Evolutionary conservation across 1,284 basidiomycete species (phyloP).

Genomic region (Ceratobasidium sp.): DNA sequence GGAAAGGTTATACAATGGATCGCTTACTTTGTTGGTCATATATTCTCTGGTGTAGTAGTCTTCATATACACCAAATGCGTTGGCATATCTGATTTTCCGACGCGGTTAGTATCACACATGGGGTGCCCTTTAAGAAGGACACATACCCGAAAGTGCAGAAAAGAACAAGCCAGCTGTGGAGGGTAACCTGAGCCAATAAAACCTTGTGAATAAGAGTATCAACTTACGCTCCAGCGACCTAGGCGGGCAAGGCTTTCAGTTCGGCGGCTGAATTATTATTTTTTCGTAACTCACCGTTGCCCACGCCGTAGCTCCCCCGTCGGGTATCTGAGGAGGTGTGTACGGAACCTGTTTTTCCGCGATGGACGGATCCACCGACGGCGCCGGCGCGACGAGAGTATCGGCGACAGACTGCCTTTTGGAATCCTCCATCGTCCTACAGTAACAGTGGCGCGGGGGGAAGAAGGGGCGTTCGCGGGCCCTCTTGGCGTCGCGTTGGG

Average conservation of each 20-base stretch:
- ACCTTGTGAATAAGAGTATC: no score
- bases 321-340: conserved; percentile 5
- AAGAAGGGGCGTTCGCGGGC: no score
- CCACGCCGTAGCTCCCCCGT: conserved; percentile 39
- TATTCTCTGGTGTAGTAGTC: conserved; percentile 35
- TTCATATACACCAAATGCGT: conserved; percentile 42
- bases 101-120: neutral
- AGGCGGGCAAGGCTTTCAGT: neutral
- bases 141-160: conserved; percentile 42
- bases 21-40: conserved; percentile 37
- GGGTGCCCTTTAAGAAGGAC: neutral
- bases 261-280: neutral
- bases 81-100: conserved; percentile 5
- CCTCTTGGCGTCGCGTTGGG: neutral
- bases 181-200: neutral
- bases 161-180: conserved; percentile 31
- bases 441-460: neutral
- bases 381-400: neutral
- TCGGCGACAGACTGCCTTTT: conserved; percentile 23
- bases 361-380: conserved; percentile 2
- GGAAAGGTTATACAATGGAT: no score
- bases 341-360: conserved; percentile 23
- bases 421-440: conserved; percentile 1
- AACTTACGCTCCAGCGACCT: conserved; percentile 42
- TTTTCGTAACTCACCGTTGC: conserved; percentile 18